phyloP scores from a whole-genome alignment of 768 basidiomycete genomes.

The Solioccasus polychromus region DNA sequence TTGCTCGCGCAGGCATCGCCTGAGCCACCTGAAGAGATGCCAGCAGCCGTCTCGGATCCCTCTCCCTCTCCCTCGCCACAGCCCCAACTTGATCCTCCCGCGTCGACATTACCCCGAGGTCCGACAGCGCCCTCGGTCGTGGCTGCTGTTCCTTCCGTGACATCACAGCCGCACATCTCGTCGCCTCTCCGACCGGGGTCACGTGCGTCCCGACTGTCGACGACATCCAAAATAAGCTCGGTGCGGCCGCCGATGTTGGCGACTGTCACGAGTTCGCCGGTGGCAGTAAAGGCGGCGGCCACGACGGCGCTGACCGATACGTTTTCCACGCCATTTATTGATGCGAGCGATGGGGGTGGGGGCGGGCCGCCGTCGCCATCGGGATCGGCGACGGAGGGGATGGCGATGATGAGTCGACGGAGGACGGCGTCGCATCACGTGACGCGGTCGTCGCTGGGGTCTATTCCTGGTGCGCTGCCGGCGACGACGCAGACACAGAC shows the following conservation, averaged over 20 bases:
- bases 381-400: conserved; percentile 60
- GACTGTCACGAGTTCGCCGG: conserved; percentile 39
- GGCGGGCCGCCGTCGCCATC: conserved; percentile 56
- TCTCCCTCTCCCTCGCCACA: conserved; percentile 26
- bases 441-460: conserved; percentile 41
- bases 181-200: conserved; percentile 73
- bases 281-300: conserved; percentile 55
- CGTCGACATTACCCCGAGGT: conserved; percentile 3
- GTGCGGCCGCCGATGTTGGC: conserved; percentile 61
- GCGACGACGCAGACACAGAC: conserved; percentile 2
- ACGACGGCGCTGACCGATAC: conserved; percentile 67
- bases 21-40: conserved; percentile 33
- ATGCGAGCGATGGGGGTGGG: too few relatives aligned
- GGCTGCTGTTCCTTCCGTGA: conserved; percentile 32
- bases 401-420: conserved; percentile 44
- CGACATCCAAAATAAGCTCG: conserved; percentile 65
- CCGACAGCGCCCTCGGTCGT: conserved; percentile 25
- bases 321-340: conserved; percentile 44
- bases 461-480: conserved; percentile 7
- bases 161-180: conserved; percentile 9
- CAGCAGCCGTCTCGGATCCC: conserved; percentile 17
- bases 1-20: conserved; percentile 70
- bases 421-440: conserved; percentile 62
- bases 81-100: conserved; percentile 32
- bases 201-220: conserved; percentile 66